Evolutionary conservation across 2,329 filamentous ascomycete species (phyloP).

Genomic region (Clarireedia hainanense): DNA sequence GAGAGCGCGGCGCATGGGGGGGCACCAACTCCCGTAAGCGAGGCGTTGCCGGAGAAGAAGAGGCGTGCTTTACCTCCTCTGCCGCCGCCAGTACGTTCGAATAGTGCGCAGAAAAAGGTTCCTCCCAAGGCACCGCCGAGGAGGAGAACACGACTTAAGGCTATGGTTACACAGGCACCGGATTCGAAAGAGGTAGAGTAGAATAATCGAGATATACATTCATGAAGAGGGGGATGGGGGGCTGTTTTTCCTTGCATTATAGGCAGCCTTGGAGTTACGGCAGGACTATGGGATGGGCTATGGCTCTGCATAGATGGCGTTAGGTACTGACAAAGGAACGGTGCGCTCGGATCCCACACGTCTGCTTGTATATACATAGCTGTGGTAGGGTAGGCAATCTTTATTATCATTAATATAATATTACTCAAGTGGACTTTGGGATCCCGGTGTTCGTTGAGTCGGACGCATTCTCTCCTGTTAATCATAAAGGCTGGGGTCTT

Average conservation of each 20-base stretch:
- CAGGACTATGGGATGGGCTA: background rate
- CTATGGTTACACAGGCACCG: constrained; percentile 5
- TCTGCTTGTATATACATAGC: too few relatives aligned
- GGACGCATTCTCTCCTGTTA: too few relatives aligned
- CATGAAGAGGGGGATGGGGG: background rate
- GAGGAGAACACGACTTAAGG: constrained; percentile 27
- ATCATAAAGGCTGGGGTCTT: too few relatives aligned
- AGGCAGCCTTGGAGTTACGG: too few relatives aligned
- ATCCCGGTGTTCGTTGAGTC: too few relatives aligned
- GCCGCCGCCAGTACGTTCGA: constrained; percentile 18
- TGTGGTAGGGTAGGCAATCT: too few relatives aligned
- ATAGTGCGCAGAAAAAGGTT: constrained; percentile 25
- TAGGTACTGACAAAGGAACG: too few relatives aligned
- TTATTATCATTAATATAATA: too few relatives aligned
- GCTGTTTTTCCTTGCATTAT: too few relatives aligned
- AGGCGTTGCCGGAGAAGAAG: constrained; percentile 12
- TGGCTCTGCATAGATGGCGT: too few relatives aligned
- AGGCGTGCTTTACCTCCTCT: constrained; percentile 23
- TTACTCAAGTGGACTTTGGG: too few relatives aligned
- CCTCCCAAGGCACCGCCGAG: constrained; percentile 29
- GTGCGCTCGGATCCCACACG: too few relatives aligned
- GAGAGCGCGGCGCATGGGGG: constrained; percentile 24
- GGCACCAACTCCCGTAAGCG: constrained; percentile 8
- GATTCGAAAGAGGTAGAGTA: constrained; percentile 4
- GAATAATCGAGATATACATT: background rate